A percentile compares a stretch with the other conserved stretches of the same genome.
Conservation (phyloP, 495 filamentous ascomycete genomes). For the Xylaria sp. region DNA sequence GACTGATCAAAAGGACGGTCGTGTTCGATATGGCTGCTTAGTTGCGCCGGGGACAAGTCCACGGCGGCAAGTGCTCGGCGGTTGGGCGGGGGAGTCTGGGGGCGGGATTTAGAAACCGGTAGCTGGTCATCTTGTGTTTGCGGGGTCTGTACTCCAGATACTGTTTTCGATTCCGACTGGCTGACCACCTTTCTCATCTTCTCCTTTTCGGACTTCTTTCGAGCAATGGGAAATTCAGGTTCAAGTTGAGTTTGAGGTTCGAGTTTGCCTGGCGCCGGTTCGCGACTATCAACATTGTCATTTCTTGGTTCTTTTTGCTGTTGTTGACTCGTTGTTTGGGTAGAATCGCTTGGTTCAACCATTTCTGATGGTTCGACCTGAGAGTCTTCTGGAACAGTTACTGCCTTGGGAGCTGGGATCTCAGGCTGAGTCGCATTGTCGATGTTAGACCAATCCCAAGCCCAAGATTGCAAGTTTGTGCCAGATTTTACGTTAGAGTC, state of each 20-base stretch:
- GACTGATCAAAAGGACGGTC: constrained; percentile 49
- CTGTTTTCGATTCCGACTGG: constrained; percentile 35
- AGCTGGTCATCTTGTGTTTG: constrained; percentile 21
- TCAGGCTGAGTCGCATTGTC: constrained; percentile 27
- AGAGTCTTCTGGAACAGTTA: constrained; percentile 24
- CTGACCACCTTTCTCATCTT: constrained; percentile 46
- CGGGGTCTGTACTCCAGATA: constrained; percentile 31
- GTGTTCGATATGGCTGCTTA: constrained; percentile 47
- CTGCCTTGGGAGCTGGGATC: constrained; percentile 15
- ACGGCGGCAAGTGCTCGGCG: constrained; percentile 24
- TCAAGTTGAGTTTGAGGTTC: constrained; percentile 24
- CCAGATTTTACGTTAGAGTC: constrained; percentile 13
- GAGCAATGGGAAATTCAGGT: constrained; percentile 25
- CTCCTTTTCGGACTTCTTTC: constrained; percentile 36
- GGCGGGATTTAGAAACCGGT: constrained; percentile 22
- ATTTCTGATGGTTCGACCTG: not conserved
- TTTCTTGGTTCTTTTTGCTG: constrained; percentile 41
- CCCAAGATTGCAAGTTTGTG: constrained; percentile 30
- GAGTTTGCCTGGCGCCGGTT: not conserved
- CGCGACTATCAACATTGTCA: constrained; percentile 2
- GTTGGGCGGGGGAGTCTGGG: constrained; percentile 32
- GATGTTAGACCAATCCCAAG: constrained; percentile 30
- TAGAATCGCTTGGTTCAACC: not conserved
- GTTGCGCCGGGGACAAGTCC: constrained; percentile 43
- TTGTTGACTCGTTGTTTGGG: not conserved